These are phyloP conservation scores for Amniculicola lignicola DNA, from an alignment of 495 filamentous ascomycete species.

Conservation along the genomic window DNA sequence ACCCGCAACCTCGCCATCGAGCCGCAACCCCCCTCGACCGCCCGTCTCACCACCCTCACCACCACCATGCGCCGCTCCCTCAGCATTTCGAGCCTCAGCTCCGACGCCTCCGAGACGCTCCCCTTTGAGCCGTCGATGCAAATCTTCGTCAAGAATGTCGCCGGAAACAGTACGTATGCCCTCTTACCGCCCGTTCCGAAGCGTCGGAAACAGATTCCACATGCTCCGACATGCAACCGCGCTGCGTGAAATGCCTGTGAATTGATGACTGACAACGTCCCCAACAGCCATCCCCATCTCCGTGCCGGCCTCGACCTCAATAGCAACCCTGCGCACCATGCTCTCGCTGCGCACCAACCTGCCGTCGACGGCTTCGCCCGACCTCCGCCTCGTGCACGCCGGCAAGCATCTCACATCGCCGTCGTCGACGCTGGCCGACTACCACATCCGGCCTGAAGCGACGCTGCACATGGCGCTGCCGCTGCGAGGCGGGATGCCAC, in stretches of 20 bases:
- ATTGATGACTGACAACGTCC: conserved; percentile 9
- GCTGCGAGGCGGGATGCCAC: conserved; percentile 51
- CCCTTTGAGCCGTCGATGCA: conserved; percentile 45
- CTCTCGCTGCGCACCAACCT: conserved; percentile 48
- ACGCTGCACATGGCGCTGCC: conserved; percentile 46
- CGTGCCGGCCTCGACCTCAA: conserved; percentile 43
- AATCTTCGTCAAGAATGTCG: conserved; percentile 51
- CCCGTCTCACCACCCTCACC: not conserved
- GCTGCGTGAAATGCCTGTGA: no score
- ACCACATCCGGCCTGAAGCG: conserved; percentile 43
- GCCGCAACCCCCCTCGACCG: no score
- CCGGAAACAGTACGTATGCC: conserved; percentile 46
- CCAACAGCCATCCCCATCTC: conserved; percentile 48
- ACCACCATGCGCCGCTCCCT: conserved; percentile 37
- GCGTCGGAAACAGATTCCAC: conserved; percentile 1
- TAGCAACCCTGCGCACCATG: conserved; percentile 47
- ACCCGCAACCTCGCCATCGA: no score
- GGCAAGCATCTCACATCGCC: conserved; percentile 47
- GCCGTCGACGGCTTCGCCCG: conserved; percentile 19
- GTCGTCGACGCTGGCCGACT: conserved; percentile 34
- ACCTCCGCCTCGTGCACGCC: conserved; percentile 47
- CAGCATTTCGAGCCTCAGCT: conserved; percentile 42
- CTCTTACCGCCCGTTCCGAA: not conserved
- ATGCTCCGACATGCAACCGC: not conserved
- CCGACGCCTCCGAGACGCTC: conserved; percentile 27